Evolutionary conservation across 129 eudicot genomes (phyloP).

Genomic region (Flaveria bidentis): DNA sequence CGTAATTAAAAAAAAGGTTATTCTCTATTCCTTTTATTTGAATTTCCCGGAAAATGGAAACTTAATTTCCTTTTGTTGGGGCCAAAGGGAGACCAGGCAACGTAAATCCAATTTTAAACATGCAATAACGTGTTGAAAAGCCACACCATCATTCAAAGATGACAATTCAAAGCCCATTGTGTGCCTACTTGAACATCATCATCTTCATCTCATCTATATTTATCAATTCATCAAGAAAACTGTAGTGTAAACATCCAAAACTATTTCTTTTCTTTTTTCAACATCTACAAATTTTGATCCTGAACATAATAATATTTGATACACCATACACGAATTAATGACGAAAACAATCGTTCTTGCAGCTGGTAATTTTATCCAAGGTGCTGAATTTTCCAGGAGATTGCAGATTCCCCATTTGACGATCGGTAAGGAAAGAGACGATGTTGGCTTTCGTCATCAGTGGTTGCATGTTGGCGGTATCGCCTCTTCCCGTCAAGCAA

Average conservation of each 20-base stretch:
- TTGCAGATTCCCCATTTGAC: not conserved
- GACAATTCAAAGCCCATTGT: not conserved
- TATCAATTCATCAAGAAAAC: not conserved
- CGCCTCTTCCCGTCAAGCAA: not conserved
- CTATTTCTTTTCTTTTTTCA: not conserved
- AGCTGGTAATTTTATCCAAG: not conserved
- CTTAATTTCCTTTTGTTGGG: not conserved
- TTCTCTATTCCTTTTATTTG: not conserved
- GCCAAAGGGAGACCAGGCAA: not conserved
- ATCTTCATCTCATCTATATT: not conserved
- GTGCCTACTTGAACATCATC: not conserved
- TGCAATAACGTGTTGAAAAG: not conserved
- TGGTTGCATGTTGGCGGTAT: not conserved
- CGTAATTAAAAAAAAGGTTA: no score
- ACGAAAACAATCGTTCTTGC: conserved; percentile 1
- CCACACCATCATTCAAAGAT: conserved; percentile 6
- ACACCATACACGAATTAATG: not conserved
- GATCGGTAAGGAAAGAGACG: not conserved
- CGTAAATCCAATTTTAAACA: no score
- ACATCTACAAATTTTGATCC: not conserved
- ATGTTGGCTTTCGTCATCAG: not conserved
- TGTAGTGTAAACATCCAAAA: not conserved
- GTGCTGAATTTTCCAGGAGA: not conserved
- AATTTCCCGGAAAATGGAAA: not conserved
- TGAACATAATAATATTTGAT: not conserved